Conservation (phyloP, 331 rosid genomes). For the Rhamnella rubrinervis region DNA sequence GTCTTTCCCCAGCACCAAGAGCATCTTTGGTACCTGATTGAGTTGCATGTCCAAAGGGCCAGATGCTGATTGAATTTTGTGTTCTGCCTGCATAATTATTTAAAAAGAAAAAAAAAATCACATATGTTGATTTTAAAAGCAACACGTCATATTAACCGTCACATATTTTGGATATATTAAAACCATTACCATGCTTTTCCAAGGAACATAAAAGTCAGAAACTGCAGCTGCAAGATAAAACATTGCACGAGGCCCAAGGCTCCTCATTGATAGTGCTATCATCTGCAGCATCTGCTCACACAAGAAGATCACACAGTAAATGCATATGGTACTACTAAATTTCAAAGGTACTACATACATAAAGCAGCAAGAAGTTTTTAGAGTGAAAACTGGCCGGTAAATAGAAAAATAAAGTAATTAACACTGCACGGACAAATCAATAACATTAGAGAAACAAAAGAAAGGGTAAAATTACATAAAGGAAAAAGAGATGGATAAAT, state of each 20-base stretch:
- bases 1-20: constrained; percentile 55
- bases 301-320: constrained; percentile 8
- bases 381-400: too few species aligned
- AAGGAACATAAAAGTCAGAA: constrained; percentile 91
- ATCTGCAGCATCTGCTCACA: constrained; percentile 66
- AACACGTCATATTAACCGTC: too few species aligned
- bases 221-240: constrained; percentile 97
- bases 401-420: too few species aligned
- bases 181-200: constrained; percentile 85
- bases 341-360: constrained; percentile 3
- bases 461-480: too few species aligned
- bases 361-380: too few species aligned
- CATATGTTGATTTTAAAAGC: too few species aligned
- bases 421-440: too few species aligned
- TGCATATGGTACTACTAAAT: constrained; percentile 13
- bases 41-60: constrained; percentile 80
- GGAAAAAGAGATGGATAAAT: too few species aligned
- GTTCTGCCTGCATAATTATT: constrained; percentile 67
- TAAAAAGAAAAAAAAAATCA: not conserved
- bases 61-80: constrained; percentile 90
- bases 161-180: constrained; percentile 8
- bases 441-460: too few species aligned
- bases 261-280: constrained; percentile 49
- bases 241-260: constrained; percentile 56
- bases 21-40: constrained; percentile 92